phyloP scores from a whole-genome alignment of 768 basidiomycete species.

The Dioszegia hungarica region DNA sequence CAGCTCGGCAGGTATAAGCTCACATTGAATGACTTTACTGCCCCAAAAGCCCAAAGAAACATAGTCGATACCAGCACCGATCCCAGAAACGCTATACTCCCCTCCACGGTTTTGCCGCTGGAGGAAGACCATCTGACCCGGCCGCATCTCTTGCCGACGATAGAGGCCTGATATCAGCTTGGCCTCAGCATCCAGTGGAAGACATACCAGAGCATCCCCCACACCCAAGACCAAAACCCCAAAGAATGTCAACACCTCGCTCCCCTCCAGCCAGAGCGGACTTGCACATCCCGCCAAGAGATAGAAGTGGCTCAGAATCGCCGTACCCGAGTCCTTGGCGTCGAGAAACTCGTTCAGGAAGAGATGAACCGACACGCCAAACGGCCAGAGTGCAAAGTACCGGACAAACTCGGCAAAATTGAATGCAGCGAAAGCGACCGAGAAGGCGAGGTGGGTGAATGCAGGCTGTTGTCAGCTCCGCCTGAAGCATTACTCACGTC shows the following conservation, averaged over 20 bases:
- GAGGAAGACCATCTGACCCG: conserved; percentile 75
- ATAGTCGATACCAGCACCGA: conserved; percentile 68
- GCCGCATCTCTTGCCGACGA: conserved; percentile 81
- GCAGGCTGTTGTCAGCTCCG: conserved; percentile 63
- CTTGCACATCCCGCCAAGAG: conserved; percentile 91
- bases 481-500: conserved; percentile 62
- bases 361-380: conserved; percentile 84
- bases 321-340: conserved; percentile 87
- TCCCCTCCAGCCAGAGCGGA: conserved; percentile 90
- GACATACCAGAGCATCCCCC: conserved; percentile 82
- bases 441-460: conserved; percentile 91
- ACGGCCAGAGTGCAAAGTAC: conserved; percentile 96
- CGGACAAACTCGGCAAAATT: conserved; percentile 95
- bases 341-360: conserved; percentile 98
- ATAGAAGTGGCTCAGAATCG: conserved; percentile 96
- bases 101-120: conserved; percentile 85
- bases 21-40: conserved; percentile 73
- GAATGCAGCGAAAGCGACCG: conserved; percentile 88
- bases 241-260: conserved; percentile 62
- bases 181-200: not conserved
- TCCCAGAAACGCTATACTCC: conserved; percentile 71
- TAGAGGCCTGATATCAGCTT: conserved; percentile 64
- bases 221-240: conserved; percentile 85
- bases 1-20: conserved; percentile 38
- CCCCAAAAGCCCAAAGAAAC: conserved; percentile 64